Percentiles rank a stretch among this genome's conserved stretches.
These are phyloP conservation scores for Tephrocybe sp. DNA, from an alignment of 768 basidiomycete species.

Conservation along the genomic window DNA sequence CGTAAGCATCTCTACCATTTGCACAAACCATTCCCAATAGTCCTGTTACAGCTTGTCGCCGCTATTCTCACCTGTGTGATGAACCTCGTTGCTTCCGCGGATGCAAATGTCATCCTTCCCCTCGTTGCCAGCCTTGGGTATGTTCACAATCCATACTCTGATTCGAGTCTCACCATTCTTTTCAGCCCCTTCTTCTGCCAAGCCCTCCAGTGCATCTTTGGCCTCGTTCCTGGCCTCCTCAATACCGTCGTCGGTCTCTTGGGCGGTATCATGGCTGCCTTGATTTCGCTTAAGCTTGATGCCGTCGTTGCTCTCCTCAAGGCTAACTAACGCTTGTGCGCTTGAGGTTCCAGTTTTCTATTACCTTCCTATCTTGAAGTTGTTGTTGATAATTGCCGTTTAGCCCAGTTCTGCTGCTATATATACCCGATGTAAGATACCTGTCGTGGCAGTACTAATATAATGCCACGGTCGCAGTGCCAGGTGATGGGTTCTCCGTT, in stretches of 20 bases:
- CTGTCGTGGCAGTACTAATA: no score
- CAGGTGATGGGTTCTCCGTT: no score
- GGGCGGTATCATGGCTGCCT: conserved; percentile 1
- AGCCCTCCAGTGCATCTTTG: conserved; percentile 3
- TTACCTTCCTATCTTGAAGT: no score
- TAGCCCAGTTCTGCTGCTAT: no score
- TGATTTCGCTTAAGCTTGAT: neutral
- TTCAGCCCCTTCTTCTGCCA: conserved; percentile 5
- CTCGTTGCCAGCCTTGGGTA: conserved; percentile 1
- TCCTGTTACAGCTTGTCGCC: neutral
- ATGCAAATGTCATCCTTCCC: neutral
- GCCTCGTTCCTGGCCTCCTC: conserved; percentile 7
- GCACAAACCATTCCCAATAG: no score
- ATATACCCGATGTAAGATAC: no score
- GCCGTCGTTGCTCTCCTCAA: conserved; percentile 6
- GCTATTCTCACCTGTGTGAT: neutral
- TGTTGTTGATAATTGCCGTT: no score
- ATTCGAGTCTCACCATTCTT: neutral
- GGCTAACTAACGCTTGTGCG: no score
- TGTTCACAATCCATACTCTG: neutral
- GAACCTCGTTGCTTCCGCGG: neutral
- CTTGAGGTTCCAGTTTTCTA: no score
- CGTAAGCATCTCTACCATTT: neutral
- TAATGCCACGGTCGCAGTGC: no score
- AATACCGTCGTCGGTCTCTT: conserved; percentile 5